Evolutionary conservation across 139 green algal species (phyloP), one percentile per base, ranked within the genome.

Genomic region (Chlamydomonas schloesseri): DNA sequence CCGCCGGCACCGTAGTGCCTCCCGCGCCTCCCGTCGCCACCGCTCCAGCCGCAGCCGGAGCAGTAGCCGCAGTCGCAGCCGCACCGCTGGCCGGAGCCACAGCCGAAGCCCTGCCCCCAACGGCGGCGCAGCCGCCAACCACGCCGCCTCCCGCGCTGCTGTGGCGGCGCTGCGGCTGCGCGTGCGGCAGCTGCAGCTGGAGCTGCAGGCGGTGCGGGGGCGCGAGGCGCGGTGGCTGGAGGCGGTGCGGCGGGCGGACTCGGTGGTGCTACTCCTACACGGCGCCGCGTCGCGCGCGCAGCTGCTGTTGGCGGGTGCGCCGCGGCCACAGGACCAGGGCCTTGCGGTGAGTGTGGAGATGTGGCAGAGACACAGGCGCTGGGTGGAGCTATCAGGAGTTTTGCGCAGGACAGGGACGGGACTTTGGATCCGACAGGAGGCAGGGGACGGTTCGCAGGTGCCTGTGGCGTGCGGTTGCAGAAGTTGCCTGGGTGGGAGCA

Each of bases 241-340:
- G 29, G 46, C 46, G 1, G 78, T 50, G 13, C 78, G 78, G 15
- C 64, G 78, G 9, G 78, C 64, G 0, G 78, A 84, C n/a, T 42
- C 42, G 31, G 64, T 75, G 28, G 33, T 84, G 34, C 78, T 84
- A 46, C 42, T 67, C 47, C 64, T 84, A 18, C 78, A 84, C n/a
- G 78, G 78, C 9, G 64, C 78, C 1, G 78, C 78, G 2, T 74
- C 78, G 18, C 78, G 78, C 0, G 78, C 78, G 29, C 78, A 84
- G 62, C 42, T 84, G 62, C 29, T 67, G 42, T 42, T 84, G 78
- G 64, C 78, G 18, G 78, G 78, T 0, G 42, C 78, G 2, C 64
- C 78, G 42, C 46, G 78, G 64, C 64, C 65, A n/a, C 46, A 60
- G 62, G 78, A 84, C n/a, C 78, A 84, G 64, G 64, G 33, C 18